These are phyloP conservation scores for Melastoma malabathricum DNA, from an alignment of 345 rosid genomes.

Conservation along the genomic window DNA sequence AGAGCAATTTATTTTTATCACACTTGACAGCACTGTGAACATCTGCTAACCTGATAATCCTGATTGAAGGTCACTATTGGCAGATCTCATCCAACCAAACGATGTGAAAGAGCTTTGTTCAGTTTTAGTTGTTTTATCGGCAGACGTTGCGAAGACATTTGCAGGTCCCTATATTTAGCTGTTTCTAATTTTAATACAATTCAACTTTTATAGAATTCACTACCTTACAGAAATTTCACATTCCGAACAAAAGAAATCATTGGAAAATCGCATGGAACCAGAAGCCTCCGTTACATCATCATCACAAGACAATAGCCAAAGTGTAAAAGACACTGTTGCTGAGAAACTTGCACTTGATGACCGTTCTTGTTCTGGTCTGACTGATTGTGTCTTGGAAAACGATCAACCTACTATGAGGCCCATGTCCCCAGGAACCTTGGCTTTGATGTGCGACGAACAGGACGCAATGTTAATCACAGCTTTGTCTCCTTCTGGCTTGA, in stretches of 20 bases:
- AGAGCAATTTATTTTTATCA: constrained; percentile 2
- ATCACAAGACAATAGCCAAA: constrained; percentile 22
- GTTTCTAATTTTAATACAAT: background rate
- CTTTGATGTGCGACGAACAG: constrained; percentile 89
- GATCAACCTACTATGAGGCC: constrained; percentile 56
- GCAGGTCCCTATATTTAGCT: constrained; percentile 31
- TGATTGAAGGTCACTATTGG: constrained; percentile 76
- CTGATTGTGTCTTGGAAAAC: constrained; percentile 13
- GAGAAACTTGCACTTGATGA: background rate
- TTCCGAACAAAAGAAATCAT: constrained; percentile 41
- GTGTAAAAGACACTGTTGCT: background rate
- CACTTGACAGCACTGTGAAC: background rate
- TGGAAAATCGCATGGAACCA: constrained; percentile 33
- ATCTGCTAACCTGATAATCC: constrained; percentile 13
- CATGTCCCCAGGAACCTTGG: constrained; percentile 89
- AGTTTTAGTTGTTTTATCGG: constrained; percentile 66
- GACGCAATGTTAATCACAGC: constrained; percentile 61
- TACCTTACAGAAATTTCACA: constrained; percentile 1
- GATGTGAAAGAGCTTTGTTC: constrained; percentile 96
- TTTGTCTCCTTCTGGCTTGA: constrained; percentile 38
- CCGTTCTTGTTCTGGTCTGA: background rate
- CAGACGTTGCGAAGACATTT: constrained; percentile 66
- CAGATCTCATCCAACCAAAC: constrained; percentile 82
- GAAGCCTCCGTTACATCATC: constrained; percentile 44
- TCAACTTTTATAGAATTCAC: too few species aligned